A percentile compares a stretch with the other conserved stretches of the same genome.
These are phyloP conservation scores for Cadophora luteo-olivacea DNA, from an alignment of 2,329 filamentous ascomycete species.

Conservation along the genomic window DNA sequence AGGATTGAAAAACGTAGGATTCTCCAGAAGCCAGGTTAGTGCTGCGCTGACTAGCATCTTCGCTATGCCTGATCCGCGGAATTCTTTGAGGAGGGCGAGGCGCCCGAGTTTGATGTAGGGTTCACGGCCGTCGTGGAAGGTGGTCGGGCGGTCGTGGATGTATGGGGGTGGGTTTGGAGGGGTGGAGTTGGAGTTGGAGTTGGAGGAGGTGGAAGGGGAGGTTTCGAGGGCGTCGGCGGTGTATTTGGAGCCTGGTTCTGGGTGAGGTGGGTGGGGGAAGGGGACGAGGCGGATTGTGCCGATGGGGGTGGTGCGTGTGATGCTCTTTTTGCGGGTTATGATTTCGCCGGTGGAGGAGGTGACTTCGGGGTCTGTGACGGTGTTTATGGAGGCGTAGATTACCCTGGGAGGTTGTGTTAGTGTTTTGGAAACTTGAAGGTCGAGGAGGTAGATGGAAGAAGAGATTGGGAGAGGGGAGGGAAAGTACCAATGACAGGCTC, in stretches of 20 bases:
- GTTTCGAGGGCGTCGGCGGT: constrained; percentile 35
- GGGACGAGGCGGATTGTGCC: constrained; percentile 63
- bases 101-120: constrained; percentile 85
- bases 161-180: constrained; percentile 27
- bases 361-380: constrained; percentile 50
- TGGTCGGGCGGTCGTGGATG: constrained; percentile 48
- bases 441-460: no score
- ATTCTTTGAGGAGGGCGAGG: constrained; percentile 71
- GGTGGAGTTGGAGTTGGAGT: neutral
- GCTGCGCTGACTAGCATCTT: constrained; percentile 70
- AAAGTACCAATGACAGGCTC: constrained; percentile 80
- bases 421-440: no score
- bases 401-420: constrained; percentile 31
- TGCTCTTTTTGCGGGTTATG: constrained; percentile 50
- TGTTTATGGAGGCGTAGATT: constrained; percentile 72
- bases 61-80: constrained; percentile 70
- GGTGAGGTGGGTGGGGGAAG: constrained; percentile 61
- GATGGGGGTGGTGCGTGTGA: constrained; percentile 45
- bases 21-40: constrained; percentile 68
- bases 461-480: no score
- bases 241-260: constrained; percentile 50
- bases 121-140: constrained; percentile 66
- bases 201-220: constrained; percentile 14
- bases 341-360: constrained; percentile 53
- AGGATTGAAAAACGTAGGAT: constrained; percentile 62